Evolutionary conservation across 352 stramenopile species (phyloP).

Genomic region (Pythium coloratum): DNA sequence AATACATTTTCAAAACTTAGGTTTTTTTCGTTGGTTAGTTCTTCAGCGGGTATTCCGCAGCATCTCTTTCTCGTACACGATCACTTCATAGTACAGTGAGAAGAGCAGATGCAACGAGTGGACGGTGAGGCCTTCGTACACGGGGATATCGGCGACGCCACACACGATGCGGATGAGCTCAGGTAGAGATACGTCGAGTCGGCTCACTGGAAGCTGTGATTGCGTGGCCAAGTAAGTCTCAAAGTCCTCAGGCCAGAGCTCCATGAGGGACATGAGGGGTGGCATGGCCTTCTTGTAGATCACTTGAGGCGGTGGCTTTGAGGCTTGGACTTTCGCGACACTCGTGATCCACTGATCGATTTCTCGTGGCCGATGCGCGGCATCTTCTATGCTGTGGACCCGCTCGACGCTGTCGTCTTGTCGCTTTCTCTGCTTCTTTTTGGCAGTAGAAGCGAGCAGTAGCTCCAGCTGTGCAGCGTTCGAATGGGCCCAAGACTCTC

Average conservation of each 20-base stretch:
- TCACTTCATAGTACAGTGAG: constrained; percentile 84
- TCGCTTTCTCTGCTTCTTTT: constrained; percentile 35
- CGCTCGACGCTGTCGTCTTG: constrained; percentile 18
- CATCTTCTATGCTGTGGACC: constrained; percentile 90
- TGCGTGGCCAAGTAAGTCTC: constrained; percentile 58
- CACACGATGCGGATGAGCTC: constrained; percentile 89
- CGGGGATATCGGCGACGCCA: constrained; percentile 91
- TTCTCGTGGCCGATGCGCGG: constrained; percentile 75
- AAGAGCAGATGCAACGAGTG: constrained; percentile 93
- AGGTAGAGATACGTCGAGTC: constrained; percentile 83
- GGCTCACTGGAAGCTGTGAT: constrained; percentile 24
- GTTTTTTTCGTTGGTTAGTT: not conserved
- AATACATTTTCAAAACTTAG: not conserved
- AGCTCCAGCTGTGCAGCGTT: constrained; percentile 89
- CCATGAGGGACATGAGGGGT: constrained; percentile 83
- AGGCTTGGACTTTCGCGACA: constrained; percentile 87
- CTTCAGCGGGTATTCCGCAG: not conserved
- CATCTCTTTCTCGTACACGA: constrained; percentile 53
- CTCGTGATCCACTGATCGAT: constrained; percentile 93
- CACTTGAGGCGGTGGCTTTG: constrained; percentile 69
- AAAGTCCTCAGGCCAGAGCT: constrained; percentile 89
- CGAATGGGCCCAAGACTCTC: constrained; percentile 88
- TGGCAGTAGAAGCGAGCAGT: constrained; percentile 63
- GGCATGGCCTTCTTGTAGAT: constrained; percentile 91
- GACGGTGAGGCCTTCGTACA: constrained; percentile 75